Evolutionary conservation across 2,329 filamentous ascomycete genomes (phyloP).

Genomic region (Penicillium sp.): DNA sequence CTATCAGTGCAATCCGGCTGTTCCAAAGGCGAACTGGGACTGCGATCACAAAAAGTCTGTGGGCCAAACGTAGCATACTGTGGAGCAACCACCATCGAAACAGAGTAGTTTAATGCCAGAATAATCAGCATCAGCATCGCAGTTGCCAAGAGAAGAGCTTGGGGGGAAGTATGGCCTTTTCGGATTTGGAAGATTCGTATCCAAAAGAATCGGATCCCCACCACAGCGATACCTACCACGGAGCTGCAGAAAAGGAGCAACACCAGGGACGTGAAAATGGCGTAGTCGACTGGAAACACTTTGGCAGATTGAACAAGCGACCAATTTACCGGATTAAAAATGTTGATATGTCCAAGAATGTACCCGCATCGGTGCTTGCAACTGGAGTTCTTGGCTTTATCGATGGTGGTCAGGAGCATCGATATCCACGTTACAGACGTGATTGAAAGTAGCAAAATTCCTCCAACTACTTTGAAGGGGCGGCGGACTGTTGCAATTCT

Average conservation of each 20-base stretch:
- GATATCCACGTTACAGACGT: constrained; percentile 77
- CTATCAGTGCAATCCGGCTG: constrained; percentile 70
- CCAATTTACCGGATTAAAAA: constrained; percentile 95
- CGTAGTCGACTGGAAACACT: constrained; percentile 87
- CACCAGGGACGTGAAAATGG: constrained; percentile 79
- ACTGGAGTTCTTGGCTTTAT: constrained; percentile 93
- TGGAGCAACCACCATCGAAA: constrained; percentile 91
- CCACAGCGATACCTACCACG: constrained; percentile 76
- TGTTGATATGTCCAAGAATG: constrained; percentile 79
- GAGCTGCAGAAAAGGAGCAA: constrained; percentile 86
- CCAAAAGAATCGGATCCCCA: constrained; percentile 97
- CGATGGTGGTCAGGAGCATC: constrained; percentile 92
- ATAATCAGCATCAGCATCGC: constrained; percentile 87
- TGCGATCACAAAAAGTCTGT: constrained; percentile 85
- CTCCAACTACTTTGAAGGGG: constrained; percentile 83
- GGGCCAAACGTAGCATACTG: constrained; percentile 94
- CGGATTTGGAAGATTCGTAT: constrained; percentile 87
- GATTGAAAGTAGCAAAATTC: constrained; percentile 71
- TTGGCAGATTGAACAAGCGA: constrained; percentile 75
- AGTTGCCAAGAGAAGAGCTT: constrained; percentile 85
- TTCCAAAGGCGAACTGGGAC: constrained; percentile 59
- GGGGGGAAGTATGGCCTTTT: constrained; percentile 82
- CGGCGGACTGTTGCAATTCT: constrained; percentile 79
- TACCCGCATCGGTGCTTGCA: constrained; percentile 92
- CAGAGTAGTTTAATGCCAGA: constrained; percentile 85